phyloP scores from a whole-genome alignment of 2,329 filamentous ascomycete species.

The Bipolaris cookei region DNA sequence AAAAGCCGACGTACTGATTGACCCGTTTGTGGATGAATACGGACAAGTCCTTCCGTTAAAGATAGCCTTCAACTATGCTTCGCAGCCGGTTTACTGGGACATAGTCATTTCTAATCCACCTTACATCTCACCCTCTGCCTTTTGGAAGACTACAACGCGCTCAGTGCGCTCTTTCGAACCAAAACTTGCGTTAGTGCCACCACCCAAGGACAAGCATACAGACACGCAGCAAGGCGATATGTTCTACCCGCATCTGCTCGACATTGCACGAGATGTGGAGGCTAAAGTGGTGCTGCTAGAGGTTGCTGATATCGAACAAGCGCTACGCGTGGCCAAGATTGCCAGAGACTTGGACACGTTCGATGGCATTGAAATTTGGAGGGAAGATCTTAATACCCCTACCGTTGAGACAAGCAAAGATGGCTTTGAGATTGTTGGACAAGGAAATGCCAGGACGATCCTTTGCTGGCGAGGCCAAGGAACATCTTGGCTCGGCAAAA shows the following conservation, averaged over 20 bases:
- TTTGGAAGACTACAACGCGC: slow-evolving; percentile 66
- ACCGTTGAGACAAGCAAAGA: neutral
- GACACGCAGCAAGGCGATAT: slow-evolving; percentile 53
- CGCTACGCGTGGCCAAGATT: slow-evolving; percentile 64
- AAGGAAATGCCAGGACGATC: slow-evolving; percentile 53
- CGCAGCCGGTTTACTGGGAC: slow-evolving; percentile 51
- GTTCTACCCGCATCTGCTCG: slow-evolving; percentile 72
- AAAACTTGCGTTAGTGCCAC: slow-evolving; percentile 71
- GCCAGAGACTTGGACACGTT: slow-evolving; percentile 39
- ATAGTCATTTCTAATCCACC: slow-evolving; percentile 88
- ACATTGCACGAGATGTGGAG: slow-evolving; percentile 57
- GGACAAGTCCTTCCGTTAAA: slow-evolving; percentile 21
- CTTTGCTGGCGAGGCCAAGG: slow-evolving; percentile 50
- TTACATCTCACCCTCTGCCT: slow-evolving; percentile 75
- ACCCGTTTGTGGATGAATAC: slow-evolving; percentile 56
- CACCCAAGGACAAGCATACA: slow-evolving; percentile 12
- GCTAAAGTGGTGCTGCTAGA: slow-evolving; percentile 71
- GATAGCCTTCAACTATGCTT: slow-evolving; percentile 20
- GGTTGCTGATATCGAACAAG: slow-evolving; percentile 73
- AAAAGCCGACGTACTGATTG: slow-evolving; percentile 53
- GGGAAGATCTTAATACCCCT: slow-evolving; percentile 59
- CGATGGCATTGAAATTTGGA: slow-evolving; percentile 69
- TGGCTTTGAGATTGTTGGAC: slow-evolving; percentile 43
- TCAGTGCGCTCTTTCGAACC: slow-evolving; percentile 87
- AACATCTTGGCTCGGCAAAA: slow-evolving; percentile 34